Evolutionary conservation across 495 filamentous ascomycete species (phyloP).

Genomic region (Evansstolkia leycettana): DNA sequence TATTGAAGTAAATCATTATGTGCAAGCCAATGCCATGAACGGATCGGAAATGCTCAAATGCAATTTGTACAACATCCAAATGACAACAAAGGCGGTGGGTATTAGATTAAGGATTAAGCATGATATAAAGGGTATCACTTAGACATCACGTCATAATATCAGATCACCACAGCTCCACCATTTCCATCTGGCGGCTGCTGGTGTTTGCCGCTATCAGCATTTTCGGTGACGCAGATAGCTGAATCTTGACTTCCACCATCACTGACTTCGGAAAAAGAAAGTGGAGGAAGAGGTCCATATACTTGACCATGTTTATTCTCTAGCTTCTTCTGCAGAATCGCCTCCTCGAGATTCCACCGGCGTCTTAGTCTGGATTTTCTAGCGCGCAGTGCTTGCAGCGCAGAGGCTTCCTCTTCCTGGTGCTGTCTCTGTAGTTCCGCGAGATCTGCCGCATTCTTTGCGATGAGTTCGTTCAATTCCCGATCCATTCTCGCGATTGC

Average conservation of each 20-base stretch:
- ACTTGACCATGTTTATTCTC: slow-evolving; percentile 34
- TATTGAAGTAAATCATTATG: too few relatives aligned
- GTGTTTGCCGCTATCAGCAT: slow-evolving; percentile 5
- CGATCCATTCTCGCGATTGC: slow-evolving; percentile 50
- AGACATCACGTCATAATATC: slow-evolving; percentile 13
- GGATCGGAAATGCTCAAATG: too few relatives aligned
- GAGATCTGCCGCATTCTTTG: slow-evolving; percentile 38
- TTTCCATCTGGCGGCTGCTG: slow-evolving; percentile 8
- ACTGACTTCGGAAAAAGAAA: slow-evolving; percentile 20
- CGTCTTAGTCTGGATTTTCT: slow-evolving; percentile 37
- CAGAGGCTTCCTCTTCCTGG: slow-evolving; percentile 37
- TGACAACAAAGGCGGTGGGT: too few relatives aligned
- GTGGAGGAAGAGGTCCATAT: slow-evolving; percentile 36
- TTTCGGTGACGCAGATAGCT: slow-evolving; percentile 10
- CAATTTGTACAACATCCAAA: too few relatives aligned
- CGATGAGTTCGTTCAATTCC: slow-evolving; percentile 44
- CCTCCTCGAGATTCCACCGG: slow-evolving; percentile 53
- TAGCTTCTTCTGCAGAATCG: slow-evolving; percentile 47
- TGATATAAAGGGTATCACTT: slow-evolving; percentile 21
- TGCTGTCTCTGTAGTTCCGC: slow-evolving; percentile 42
- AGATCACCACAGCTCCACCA: slow-evolving; percentile 6
- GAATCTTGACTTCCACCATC: slow-evolving; percentile 13
- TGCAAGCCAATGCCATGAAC: too few relatives aligned
- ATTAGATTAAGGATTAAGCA: too few relatives aligned
- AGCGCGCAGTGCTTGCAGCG: slow-evolving; percentile 33